Evolutionary conservation across 176 grass and related monocot genomes (phyloP).

Genomic region (Eleusine coracana): DNA sequence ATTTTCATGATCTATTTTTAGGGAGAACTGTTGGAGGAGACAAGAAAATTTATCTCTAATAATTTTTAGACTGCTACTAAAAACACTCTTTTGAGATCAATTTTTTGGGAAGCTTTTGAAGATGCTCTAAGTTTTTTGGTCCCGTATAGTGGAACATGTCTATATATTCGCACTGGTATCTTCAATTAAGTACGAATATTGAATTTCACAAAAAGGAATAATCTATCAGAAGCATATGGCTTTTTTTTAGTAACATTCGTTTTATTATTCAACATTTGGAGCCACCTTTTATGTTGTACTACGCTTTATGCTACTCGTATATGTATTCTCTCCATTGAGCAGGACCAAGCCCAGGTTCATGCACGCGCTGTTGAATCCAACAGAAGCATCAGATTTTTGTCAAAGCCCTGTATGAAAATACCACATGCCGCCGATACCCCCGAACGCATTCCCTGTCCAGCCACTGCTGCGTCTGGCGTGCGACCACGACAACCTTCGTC

Average conservation of each 20-base stretch:
- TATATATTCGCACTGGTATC: no score
- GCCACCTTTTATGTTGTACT: background rate
- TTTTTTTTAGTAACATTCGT: background rate
- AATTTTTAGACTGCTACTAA: no score
- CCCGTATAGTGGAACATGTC: no score
- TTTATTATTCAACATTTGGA: background rate
- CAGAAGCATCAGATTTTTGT: constrained; percentile 29
- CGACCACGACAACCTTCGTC: constrained; percentile 25
- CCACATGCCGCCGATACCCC: constrained; percentile 36
- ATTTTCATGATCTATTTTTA: no score
- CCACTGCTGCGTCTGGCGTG: background rate
- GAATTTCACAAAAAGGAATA: background rate
- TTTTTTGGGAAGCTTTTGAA: no score
- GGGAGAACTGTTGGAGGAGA: no score
- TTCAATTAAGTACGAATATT: background rate
- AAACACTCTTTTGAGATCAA: no score
- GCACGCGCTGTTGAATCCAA: constrained; percentile 13
- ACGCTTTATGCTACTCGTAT: constrained; percentile 11
- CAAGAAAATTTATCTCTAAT: no score
- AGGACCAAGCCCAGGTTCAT: constrained; percentile 37
- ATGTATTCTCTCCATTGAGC: background rate
- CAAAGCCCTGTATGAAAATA: constrained; percentile 49
- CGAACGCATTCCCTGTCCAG: background rate
- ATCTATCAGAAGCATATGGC: background rate
- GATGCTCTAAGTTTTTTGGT: no score